Percentiles rank a stretch among this genome's conserved stretches.
Evolutionary conservation across 495 filamentous ascomycete species (phyloP).

Genomic region (Lophiostoma macrostomum): DNA sequence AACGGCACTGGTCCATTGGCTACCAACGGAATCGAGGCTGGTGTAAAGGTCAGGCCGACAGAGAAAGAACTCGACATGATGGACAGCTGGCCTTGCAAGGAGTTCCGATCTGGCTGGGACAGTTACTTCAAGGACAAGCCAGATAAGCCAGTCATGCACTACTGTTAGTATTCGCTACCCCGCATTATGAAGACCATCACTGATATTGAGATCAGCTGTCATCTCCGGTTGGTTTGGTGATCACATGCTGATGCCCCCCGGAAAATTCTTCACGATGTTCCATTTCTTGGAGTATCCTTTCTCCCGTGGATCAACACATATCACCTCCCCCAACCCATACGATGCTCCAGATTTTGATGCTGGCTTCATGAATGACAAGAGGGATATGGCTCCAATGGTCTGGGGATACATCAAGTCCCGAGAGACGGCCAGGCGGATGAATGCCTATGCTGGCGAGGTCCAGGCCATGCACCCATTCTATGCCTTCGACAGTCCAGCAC

Average conservation of each 20-base stretch:
- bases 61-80: conserved; percentile 67
- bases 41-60: conserved; percentile 74
- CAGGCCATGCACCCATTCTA: conserved; percentile 58
- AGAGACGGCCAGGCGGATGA: conserved; percentile 76
- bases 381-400: conserved; percentile 80
- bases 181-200: background rate
- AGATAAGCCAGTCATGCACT: conserved; percentile 83
- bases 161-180: conserved; percentile 34
- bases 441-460: conserved; percentile 71
- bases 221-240: conserved; percentile 43
- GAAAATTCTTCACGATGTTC: conserved; percentile 87
- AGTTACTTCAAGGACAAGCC: conserved; percentile 82
- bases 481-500: conserved; percentile 62
- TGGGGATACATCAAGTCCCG: conserved; percentile 87
- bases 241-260: conserved; percentile 52
- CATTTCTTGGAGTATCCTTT: conserved; percentile 84
- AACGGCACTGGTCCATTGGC: conserved; percentile 76
- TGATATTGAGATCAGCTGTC: conserved; percentile 17
- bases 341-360: conserved; percentile 76
- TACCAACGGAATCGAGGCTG: conserved; percentile 84
- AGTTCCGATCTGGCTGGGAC: conserved; percentile 70
- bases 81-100: conserved; percentile 49
- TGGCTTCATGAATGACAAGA: conserved; percentile 81
- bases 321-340: conserved; percentile 68
- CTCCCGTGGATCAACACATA: conserved; percentile 70